Percentiles rank a stretch among this genome's conserved stretches.
Conservation (phyloP, 2,329 filamentous ascomycete species). For the Fusarium praegraminearum region DNA sequence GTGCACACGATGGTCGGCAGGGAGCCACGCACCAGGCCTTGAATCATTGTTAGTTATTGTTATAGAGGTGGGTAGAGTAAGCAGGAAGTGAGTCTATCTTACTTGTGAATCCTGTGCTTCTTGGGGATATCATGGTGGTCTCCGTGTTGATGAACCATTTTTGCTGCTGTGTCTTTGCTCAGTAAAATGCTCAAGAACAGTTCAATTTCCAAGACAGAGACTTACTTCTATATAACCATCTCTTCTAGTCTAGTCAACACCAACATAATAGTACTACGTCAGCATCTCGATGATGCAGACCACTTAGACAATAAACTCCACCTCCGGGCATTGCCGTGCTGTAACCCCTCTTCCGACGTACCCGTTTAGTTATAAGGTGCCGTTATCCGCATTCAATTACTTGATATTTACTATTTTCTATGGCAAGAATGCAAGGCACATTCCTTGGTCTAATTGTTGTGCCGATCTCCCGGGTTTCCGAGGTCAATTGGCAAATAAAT, state of each 20-base stretch:
- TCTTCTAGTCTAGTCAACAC: background rate
- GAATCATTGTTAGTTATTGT: background rate
- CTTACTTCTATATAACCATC: background rate
- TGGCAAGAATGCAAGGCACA: slow-evolving; percentile 5
- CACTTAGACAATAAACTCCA: slow-evolving; percentile 13
- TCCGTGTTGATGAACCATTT: slow-evolving; percentile 64
- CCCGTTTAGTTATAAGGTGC: slow-evolving; percentile 20
- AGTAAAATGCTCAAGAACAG: background rate
- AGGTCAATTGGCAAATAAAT: slow-evolving; percentile 11
- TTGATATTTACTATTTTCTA: slow-evolving; percentile 7
- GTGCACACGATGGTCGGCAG: slow-evolving; percentile 71
- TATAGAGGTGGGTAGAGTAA: background rate
- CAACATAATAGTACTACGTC: slow-evolving; percentile 19
- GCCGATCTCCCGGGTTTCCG: slow-evolving; percentile 35
- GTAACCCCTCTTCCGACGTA: slow-evolving; percentile 20
- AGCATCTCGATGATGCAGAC: slow-evolving; percentile 45
- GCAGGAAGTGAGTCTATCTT: slow-evolving; percentile 40
- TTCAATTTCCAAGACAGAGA: background rate
- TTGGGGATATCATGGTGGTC: slow-evolving; percentile 65
- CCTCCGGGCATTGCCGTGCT: slow-evolving; percentile 5
- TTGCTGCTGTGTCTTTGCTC: slow-evolving; percentile 29
- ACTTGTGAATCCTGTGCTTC: slow-evolving; percentile 61
- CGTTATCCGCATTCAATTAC: slow-evolving; percentile 19
- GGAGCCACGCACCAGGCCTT: slow-evolving; percentile 71
- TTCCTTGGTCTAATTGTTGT: background rate